Base-by-base conservation (phyloP, 2,329 filamentous ascomycete genomes). In the Cryphonectria nitschkei region DNA sequence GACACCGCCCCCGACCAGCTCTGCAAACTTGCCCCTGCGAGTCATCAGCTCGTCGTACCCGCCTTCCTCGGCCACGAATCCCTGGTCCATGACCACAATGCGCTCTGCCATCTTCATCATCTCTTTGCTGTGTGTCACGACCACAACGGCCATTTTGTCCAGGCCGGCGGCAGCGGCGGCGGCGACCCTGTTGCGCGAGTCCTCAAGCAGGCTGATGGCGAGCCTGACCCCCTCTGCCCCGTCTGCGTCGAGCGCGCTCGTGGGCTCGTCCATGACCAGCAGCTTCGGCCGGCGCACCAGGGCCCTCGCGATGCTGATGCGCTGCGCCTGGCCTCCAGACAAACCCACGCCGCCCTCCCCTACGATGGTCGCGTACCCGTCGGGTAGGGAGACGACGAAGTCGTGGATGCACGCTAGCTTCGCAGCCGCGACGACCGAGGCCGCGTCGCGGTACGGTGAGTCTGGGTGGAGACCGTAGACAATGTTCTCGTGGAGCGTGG, bases 211-310 rank as follows among this genome's bases (percentile, higher is more conserved):
- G 0, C 77, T 79, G 56, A 97, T 84, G 0, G 91, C 91, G 11
- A 86, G 81, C 16, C 92, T 84, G 3, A 98, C 86, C 1, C 86
- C 81, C 2, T 85, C 85, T 0, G 93, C 90, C 54, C 87, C 91
- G 74, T 90, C 87, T 0, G 86, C 84, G 76, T 98, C 95, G 0
- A 98, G 83, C 0, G 92, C 91, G 37, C 90, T 93, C 0, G 95
- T 98, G 0, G 94, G 93, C 81, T 98, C 95, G 76, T 98, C 95
- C 1, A 98, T 82, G 2, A 98, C 86, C 22, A 98, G 81, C 2
- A 98, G 83, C 56, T 87, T 85, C 0, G 94, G 94, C 19, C 85
- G 83, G 0, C 93, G 86, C 0, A 92, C 86, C 0, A 98, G 83
- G 0, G 94, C 94, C 1, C 95, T 85, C 0, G 95, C 94, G 72